phyloP scores from a whole-genome alignment of 2,329 filamentous ascomycete genomes.

The Sphaerostilbella broomeana region DNA sequence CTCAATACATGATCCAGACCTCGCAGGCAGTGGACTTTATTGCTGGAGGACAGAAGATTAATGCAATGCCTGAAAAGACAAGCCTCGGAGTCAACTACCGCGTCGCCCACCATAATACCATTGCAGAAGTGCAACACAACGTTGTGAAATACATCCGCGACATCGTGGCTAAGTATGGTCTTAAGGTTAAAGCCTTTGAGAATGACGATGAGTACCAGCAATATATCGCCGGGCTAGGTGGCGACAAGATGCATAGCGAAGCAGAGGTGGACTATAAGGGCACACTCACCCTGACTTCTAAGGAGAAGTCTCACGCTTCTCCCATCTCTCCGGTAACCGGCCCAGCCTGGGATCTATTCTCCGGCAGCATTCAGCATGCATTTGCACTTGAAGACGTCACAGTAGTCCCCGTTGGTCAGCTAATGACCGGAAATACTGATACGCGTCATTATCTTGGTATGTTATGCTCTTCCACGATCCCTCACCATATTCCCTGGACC shows the following conservation, averaged over 20 bases:
- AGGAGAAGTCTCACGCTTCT: constrained; percentile 41
- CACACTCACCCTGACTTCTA: constrained; percentile 31
- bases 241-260: not conserved
- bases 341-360: constrained; percentile 40
- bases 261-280: constrained; percentile 27
- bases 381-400: constrained; percentile 41
- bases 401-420: constrained; percentile 45
- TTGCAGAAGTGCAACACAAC: constrained; percentile 43
- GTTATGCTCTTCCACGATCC: constrained; percentile 9
- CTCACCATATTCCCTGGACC: too few relatives aligned
- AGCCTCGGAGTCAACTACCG: constrained; percentile 54
- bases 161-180: constrained; percentile 49
- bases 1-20: constrained; percentile 51
- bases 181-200: constrained; percentile 48
- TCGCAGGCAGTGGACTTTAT: constrained; percentile 57
- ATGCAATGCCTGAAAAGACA: constrained; percentile 58
- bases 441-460: constrained; percentile 36
- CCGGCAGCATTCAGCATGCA: constrained; percentile 42
- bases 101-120: constrained; percentile 49
- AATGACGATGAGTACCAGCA: constrained; percentile 31
- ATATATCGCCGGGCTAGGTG: constrained; percentile 10
- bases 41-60: constrained; percentile 57
- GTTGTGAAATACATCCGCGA: constrained; percentile 41
- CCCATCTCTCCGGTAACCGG: constrained; percentile 50
- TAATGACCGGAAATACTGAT: constrained; percentile 39